Conservation (phyloP, 1,284 basidiomycete species). For the Sporisorium iseilematis-ciliati region DNA sequence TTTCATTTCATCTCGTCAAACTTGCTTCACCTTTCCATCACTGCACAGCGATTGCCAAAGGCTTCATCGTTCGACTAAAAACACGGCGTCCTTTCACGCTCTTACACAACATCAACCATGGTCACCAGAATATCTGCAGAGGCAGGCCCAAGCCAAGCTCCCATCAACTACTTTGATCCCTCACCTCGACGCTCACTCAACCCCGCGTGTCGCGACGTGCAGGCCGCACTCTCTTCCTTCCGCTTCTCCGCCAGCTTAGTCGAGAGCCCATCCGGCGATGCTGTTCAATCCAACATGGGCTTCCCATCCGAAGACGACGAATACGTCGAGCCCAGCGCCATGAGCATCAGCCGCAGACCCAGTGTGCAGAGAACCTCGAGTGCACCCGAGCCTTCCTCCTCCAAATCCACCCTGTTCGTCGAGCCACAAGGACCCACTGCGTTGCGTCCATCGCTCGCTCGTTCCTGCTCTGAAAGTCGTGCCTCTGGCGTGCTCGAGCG, state of each 20-base stretch:
- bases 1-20: neutral
- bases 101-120: constrained; percentile 4
- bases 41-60: neutral
- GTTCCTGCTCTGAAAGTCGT: constrained; percentile 45
- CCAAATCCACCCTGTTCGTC: constrained; percentile 31
- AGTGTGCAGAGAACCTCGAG: constrained; percentile 47
- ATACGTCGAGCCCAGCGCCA: constrained; percentile 29
- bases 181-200: constrained; percentile 27
- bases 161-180: constrained; percentile 23
- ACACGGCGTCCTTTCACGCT: neutral
- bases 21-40: neutral
- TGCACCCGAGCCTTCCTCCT: constrained; percentile 35
- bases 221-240: constrained; percentile 37
- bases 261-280: constrained; percentile 16
- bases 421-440: constrained; percentile 13
- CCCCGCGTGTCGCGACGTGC: constrained; percentile 28
- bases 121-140: constrained; percentile 31
- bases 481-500: constrained; percentile 46
- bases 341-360: constrained; percentile 35
- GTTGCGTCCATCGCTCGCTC: constrained; percentile 30
- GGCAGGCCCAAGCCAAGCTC: constrained; percentile 13
- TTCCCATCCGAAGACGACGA: constrained; percentile 21
- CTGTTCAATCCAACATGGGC: neutral
- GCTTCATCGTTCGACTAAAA: neutral
- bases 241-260: constrained; percentile 30